Evolutionary conservation across 2,329 filamentous ascomycete genomes (phyloP).

Genomic region (Dryadomyces sulphureus): DNA sequence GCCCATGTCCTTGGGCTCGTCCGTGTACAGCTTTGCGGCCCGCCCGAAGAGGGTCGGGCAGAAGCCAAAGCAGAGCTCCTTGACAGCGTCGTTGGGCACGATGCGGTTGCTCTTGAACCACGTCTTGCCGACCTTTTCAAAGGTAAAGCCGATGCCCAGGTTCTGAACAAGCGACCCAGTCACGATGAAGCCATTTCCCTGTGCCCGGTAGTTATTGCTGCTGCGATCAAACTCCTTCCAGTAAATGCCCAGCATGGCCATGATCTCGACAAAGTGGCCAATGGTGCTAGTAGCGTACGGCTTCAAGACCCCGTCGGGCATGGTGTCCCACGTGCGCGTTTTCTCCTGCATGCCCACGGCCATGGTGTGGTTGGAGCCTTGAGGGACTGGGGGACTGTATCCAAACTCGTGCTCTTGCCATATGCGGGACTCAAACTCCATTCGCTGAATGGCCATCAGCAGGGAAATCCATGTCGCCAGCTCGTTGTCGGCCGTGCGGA

Average conservation of each 20-base stretch:
- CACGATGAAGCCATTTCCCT: constrained; percentile 39
- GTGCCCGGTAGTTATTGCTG: constrained; percentile 35
- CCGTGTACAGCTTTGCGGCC: constrained; percentile 18
- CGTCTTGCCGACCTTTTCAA: constrained; percentile 33
- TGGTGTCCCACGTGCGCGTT: constrained; percentile 35
- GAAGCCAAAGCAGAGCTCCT: constrained; percentile 40
- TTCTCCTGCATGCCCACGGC: constrained; percentile 29
- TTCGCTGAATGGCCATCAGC: constrained; percentile 31
- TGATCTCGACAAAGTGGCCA: constrained; percentile 38
- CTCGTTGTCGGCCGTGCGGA: constrained; percentile 43
- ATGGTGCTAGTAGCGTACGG: constrained; percentile 41
- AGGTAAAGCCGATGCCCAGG: constrained; percentile 38
- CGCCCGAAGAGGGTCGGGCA: constrained; percentile 37
- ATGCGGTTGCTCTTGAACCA: constrained; percentile 33
- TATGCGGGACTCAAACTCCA: constrained; percentile 29
- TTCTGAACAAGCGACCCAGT: constrained; percentile 30
- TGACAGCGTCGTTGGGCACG: constrained; percentile 36
- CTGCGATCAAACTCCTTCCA: constrained; percentile 43
- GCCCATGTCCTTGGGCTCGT: constrained; percentile 26
- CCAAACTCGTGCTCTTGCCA: constrained; percentile 25
- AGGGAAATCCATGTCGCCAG: constrained; percentile 37
- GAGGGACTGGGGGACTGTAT: constrained; percentile 6
- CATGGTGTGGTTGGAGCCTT: constrained; percentile 20
- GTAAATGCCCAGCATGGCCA: constrained; percentile 38
- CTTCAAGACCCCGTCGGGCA: constrained; percentile 30